Percentiles rank a stretch among this genome's conserved stretches.
Evolutionary conservation across 2,329 filamentous ascomycete genomes (phyloP).

Genomic region (Thermothelomyces thermophilus): DNA sequence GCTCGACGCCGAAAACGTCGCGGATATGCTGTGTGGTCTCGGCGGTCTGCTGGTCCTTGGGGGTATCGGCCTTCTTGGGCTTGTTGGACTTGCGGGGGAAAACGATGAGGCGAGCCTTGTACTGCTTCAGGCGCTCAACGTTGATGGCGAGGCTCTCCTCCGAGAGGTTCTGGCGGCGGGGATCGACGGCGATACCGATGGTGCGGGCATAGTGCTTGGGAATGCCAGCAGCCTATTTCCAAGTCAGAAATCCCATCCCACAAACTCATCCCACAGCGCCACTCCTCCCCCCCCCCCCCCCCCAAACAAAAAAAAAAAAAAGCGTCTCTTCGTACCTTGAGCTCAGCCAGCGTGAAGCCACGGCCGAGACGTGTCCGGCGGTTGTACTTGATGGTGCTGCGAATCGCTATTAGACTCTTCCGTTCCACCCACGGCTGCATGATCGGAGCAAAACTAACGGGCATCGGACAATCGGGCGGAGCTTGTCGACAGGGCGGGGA

Average conservation of each 20-base stretch:
- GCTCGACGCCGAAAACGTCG: constrained; percentile 47
- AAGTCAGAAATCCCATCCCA: constrained; percentile 7
- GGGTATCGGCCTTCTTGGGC: constrained; percentile 85
- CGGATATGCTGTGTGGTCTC: constrained; percentile 53
- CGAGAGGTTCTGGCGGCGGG: constrained; percentile 93
- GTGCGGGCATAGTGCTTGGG: constrained; percentile 89
- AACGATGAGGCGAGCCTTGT: constrained; percentile 92
- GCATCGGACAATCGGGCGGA: constrained; percentile 95
- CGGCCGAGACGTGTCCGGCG: constrained; percentile 91
- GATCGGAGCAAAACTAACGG: constrained; percentile 40
- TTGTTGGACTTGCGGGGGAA: constrained; percentile 94
- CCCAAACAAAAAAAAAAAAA: no score
- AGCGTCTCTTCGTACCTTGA: constrained; percentile 72
- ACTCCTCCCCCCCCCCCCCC: not conserved
- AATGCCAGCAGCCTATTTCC: constrained; percentile 77
- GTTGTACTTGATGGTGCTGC: constrained; percentile 79
- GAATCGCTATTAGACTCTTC: constrained; percentile 13
- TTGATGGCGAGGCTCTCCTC: constrained; percentile 93
- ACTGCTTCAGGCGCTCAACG: constrained; percentile 95
- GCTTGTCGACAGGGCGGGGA: constrained; percentile 93
- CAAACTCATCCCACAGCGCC: not conserved
- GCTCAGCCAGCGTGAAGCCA: constrained; percentile 94
- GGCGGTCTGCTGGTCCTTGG: constrained; percentile 62
- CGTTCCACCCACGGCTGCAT: not conserved
- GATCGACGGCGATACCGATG: constrained; percentile 95